Base-by-base conservation (phyloP, 192 early-diverging fungal genomes). In the Endogone sp. region DNA sequence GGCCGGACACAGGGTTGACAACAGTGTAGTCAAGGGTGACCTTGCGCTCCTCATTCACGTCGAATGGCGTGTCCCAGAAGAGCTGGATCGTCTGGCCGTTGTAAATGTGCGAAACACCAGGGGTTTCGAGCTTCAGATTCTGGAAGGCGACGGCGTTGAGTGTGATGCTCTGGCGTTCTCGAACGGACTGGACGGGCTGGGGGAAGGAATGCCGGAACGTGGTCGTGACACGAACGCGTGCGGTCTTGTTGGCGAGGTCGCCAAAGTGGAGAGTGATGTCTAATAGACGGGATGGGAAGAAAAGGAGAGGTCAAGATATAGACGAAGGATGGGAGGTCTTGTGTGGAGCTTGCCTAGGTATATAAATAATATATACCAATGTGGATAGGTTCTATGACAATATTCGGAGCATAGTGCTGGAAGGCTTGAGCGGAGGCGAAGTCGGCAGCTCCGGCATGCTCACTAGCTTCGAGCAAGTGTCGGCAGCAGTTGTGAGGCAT, bases 121-220 rank as follows among this genome's bases (percentile, higher is more conserved):
- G 66, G 21, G 73, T 74, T 4, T 21, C 3, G 22, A 79, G 73
- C 24, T 62, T 28, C 23, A 81, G 32, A 16, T 63, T 55, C 30
- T 63, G 49, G 64, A 81, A 79, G 9, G 66, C 68, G 21, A 78
- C 76, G 24, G 56, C 77, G 31, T 81, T 79, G 21, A 81, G 67
- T 55, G 63, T 61, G 23, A 79, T 65, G 21, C 32, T 54, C 4
- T 66, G 60, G 27, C 71, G 73, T 2, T 66, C 72, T 25, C 31
- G 29, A 2, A 32, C 24, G 0, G 25, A 49, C n/a, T 54, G n/a
- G 0, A 68, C 11, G 32, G 60, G 62, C 4, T 30, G 3, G 59
- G 44, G 27, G 9, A 20, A 32, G 8, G 25, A 62, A 20, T 62
- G 31, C 2, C 61, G 31, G 59, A 77, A 70, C 3, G 79, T 81